Evolutionary conservation across 164 flowering plant species (phyloP).

Genomic region (Chloranthus sessilifolius): DNA sequence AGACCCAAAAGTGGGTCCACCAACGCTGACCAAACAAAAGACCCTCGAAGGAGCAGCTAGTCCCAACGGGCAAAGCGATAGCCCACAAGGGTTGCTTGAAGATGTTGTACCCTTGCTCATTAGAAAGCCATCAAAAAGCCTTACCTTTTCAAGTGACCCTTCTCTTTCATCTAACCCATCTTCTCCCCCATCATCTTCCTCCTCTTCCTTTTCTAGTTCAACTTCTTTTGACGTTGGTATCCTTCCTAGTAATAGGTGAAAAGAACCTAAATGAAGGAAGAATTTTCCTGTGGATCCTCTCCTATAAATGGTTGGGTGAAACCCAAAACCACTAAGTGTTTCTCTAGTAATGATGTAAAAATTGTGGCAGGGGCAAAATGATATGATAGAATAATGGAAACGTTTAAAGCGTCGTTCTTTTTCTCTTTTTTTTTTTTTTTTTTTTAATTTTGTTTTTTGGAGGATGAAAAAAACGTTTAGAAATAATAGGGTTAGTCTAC

Average conservation of each 20-base stretch:
- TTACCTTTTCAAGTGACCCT: conserved; percentile 15
- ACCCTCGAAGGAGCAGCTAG: not conserved
- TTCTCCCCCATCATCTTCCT: conserved; percentile 21
- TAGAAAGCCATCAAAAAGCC: conserved; percentile 40
- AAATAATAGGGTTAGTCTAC: too few species aligned
- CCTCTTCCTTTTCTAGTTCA: conserved; percentile 16
- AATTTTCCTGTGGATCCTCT: too few species aligned
- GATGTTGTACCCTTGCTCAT: conserved; percentile 72
- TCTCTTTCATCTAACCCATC: conserved; percentile 15
- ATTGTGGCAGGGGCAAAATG: not conserved
- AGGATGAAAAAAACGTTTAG: too few species aligned
- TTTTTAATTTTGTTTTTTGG: not conserved
- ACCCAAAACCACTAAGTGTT: not conserved
- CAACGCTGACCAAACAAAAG: conserved; percentile 2
- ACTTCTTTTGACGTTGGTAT: conserved; percentile 12
- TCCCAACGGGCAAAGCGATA: conserved; percentile 4
- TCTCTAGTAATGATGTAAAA: conserved; percentile 6
- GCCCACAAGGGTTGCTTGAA: conserved; percentile 70
- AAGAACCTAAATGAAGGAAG: not conserved
- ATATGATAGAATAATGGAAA: not conserved
- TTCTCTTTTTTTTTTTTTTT: not conserved
- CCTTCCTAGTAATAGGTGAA: conserved; percentile 13
- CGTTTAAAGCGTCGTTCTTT: not conserved
- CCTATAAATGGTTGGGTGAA: not conserved
- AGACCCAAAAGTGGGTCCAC: conserved; percentile 19